A percentile compares a stretch with the other conserved stretches of the same genome.
Evolutionary conservation across 257 asterid species (phyloP).

Genomic region (Penstemon newberryi): DNA sequence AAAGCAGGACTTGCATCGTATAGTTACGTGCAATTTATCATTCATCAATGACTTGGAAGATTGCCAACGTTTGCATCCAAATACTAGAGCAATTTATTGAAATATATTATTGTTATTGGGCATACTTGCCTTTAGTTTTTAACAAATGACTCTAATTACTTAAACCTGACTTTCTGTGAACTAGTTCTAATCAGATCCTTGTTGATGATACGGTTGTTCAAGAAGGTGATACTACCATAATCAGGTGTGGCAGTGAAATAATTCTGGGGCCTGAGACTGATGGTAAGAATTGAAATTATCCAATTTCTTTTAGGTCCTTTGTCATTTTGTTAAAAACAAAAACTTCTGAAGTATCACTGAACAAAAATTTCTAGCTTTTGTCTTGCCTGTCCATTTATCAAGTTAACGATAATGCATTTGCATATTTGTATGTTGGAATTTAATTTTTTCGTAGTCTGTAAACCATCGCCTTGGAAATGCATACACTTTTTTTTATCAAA

Average conservation of each 20-base stretch:
- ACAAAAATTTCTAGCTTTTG: background rate
- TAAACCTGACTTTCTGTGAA: constrained; percentile 24
- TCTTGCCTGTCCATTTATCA: background rate
- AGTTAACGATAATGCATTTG: constrained; percentile 7
- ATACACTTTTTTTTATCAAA: constrained; percentile 7
- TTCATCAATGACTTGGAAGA: too few species aligned
- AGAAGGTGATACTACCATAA: constrained; percentile 51
- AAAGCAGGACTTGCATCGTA: too few species aligned
- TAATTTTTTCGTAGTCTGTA: background rate
- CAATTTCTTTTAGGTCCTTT: constrained; percentile 18
- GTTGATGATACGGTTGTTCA: constrained; percentile 69
- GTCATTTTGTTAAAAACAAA: constrained; percentile 2
- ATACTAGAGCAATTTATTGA: background rate
- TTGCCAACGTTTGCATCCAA: constrained; percentile 10
- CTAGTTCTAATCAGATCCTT: constrained; percentile 55
- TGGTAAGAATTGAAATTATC: constrained; percentile 40
- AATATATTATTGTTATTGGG: constrained; percentile 5
- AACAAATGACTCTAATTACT: constrained; percentile 22
- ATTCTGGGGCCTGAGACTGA: constrained; percentile 59
- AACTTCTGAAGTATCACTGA: background rate
- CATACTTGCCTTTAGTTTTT: background rate
- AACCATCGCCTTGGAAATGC: background rate
- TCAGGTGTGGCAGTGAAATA: constrained; percentile 86
- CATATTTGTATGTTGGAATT: constrained; percentile 3
- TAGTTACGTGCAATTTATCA: too few species aligned